A percentile compares a stretch with the other conserved stretches of the same genome.
These are phyloP conservation scores for sunflower (Helianthus annuus) DNA, from an alignment of 129 eudicot species.

Conservation along the genomic window HanXRQr2.0-SUNRISE NC_035444.2:157449593-157450092, in stretches of 20 bases:
- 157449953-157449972: background rate
- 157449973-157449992: background rate
- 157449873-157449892: background rate
- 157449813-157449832: background rate
- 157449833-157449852: background rate
- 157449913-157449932: background rate
- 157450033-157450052: constrained; percentile 57
- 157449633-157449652: too few relatives aligned
- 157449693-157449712: too few relatives aligned
- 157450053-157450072: constrained; percentile 38
- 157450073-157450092: constrained; percentile 78
- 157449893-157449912: background rate
- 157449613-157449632: background rate
- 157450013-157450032: constrained; percentile 72
- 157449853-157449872: background rate
- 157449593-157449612: background rate
- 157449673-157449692: too few relatives aligned
- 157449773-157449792: too few relatives aligned
- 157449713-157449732: too few relatives aligned
- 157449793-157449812: too few relatives aligned
- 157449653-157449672: too few relatives aligned
- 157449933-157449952: background rate
- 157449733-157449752: too few relatives aligned
- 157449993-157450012: background rate
- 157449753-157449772: too few relatives aligned